phyloP scores from a whole-genome alignment of 768 basidiomycete species.

The Lepiota brunneoincarnata region DNA sequence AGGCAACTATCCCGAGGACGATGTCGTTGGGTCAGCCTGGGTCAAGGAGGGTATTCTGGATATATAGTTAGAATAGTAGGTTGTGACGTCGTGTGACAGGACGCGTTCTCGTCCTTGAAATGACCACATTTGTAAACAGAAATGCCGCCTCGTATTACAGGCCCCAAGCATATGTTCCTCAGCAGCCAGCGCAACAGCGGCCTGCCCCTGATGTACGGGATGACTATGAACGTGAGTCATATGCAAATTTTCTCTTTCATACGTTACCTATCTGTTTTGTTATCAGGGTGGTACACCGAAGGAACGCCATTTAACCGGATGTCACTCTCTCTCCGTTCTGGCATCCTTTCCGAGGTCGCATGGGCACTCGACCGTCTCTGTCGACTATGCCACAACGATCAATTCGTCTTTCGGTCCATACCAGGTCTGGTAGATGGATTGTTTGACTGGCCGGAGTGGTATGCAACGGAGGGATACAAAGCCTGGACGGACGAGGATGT shows the following conservation, averaged over 20 bases:
- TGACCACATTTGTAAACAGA: constrained; percentile 16
- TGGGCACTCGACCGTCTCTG: constrained; percentile 90
- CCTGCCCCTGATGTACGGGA: constrained; percentile 53
- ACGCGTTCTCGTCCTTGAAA: neutral
- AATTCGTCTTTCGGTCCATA: constrained; percentile 67
- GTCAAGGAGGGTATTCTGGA: constrained; percentile 18
- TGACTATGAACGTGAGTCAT: constrained; percentile 70
- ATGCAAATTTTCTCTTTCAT: constrained; percentile 1
- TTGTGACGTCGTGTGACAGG: neutral
- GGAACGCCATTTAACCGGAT: constrained; percentile 78
- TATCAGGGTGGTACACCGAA: constrained; percentile 84
- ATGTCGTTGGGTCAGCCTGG: constrained; percentile 33
- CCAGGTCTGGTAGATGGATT: constrained; percentile 82
- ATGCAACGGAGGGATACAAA: constrained; percentile 59
- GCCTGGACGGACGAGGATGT: constrained; percentile 34
- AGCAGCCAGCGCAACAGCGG: constrained; percentile 21
- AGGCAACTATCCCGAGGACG: constrained; percentile 46
- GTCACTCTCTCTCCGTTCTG: constrained; percentile 85
- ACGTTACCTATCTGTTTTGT: constrained; percentile 11
- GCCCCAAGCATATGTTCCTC: constrained; percentile 14
- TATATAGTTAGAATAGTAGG: neutral
- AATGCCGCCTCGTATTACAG: constrained; percentile 27
- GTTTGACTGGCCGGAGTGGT: constrained; percentile 89
- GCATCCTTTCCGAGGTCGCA: constrained; percentile 75
- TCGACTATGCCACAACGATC: constrained; percentile 75